Percentiles rank a stretch among this genome's conserved stretches.
phyloP scores from a whole-genome alignment of 1,139 yeast species.

The Suhomyces taliae region DNA sequence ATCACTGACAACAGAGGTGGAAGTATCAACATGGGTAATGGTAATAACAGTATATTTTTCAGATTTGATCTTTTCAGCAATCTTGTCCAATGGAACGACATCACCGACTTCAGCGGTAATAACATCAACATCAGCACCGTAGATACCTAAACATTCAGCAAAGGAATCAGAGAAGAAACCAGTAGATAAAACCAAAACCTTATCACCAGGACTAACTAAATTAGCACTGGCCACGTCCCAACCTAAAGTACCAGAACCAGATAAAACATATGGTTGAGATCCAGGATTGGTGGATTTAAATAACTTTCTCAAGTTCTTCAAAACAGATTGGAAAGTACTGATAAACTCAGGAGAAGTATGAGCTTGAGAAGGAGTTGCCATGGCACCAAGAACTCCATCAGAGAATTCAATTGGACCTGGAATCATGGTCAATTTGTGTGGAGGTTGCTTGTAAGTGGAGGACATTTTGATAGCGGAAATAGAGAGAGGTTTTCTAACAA shows the following conservation, averaged over 20 bases:
- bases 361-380: slow-evolving; percentile 83
- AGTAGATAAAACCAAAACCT: slow-evolving; percentile 82
- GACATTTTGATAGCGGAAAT: slow-evolving; percentile 21
- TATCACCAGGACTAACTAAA: slow-evolving; percentile 63
- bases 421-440: slow-evolving; percentile 65
- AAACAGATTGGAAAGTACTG: slow-evolving; percentile 66
- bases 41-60: slow-evolving; percentile 69
- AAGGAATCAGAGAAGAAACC: slow-evolving; percentile 89
- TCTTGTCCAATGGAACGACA: slow-evolving; percentile 56
- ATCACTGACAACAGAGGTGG: slow-evolving; percentile 85
- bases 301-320: slow-evolving; percentile 66
- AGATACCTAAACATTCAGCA: slow-evolving; percentile 73
- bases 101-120: slow-evolving; percentile 72
- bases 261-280: slow-evolving; percentile 76
- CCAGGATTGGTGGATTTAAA: slow-evolving; percentile 66
- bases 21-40: slow-evolving; percentile 93
- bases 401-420: slow-evolving; percentile 96
- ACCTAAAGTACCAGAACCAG: slow-evolving; percentile 94
- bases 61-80: slow-evolving; percentile 54
- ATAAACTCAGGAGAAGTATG: slow-evolving; percentile 91
- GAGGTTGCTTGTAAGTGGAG: slow-evolving; percentile 43
- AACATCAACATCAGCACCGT: slow-evolving; percentile 72
- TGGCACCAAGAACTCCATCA: slow-evolving; percentile 75
- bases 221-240: slow-evolving; percentile 91
- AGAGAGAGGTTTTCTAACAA: not conserved